These are phyloP conservation scores for Coleophoma eucalyptorum DNA, from an alignment of 2,329 filamentous ascomycete genomes.

Conservation along the genomic window DNA sequence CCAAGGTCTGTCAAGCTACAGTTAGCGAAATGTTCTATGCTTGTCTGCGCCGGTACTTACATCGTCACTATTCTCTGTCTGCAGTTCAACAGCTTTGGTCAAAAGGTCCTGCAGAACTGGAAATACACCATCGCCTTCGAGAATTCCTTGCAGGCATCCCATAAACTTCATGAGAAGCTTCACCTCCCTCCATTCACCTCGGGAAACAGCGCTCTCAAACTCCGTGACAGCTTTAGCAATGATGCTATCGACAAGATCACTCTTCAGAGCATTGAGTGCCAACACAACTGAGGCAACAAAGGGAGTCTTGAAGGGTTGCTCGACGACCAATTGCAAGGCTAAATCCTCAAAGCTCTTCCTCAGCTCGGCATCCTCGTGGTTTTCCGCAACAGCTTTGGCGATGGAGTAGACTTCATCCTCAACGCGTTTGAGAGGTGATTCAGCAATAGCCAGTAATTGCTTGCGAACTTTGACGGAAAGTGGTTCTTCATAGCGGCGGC, in stretches of 20 bases:
- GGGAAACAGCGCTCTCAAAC: constrained; percentile 63
- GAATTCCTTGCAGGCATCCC: constrained; percentile 76
- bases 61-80: constrained; percentile 90
- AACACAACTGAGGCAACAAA: constrained; percentile 84
- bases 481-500: constrained; percentile 71
- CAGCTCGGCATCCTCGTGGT: constrained; percentile 81
- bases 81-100: constrained; percentile 82
- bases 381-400: constrained; percentile 73
- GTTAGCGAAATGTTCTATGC: constrained; percentile 5
- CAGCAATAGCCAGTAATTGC: constrained; percentile 76
- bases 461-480: constrained; percentile 69
- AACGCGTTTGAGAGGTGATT: constrained; percentile 73
- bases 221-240: constrained; percentile 58
- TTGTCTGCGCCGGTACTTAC: constrained; percentile 48
- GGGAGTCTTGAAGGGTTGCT: constrained; percentile 97
- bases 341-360: constrained; percentile 70
- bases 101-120: constrained; percentile 87
- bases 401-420: constrained; percentile 75
- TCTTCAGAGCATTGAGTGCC: constrained; percentile 72
- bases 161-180: constrained; percentile 89
- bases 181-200: constrained; percentile 82
- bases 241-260: constrained; percentile 69
- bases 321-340: constrained; percentile 70
- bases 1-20: constrained; percentile 47
- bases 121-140: constrained; percentile 83